Evolutionary conservation across 148 eudicot species (phyloP), one percentile per base, ranked within the genome.

Genomic region (Spergularia marina): DNA sequence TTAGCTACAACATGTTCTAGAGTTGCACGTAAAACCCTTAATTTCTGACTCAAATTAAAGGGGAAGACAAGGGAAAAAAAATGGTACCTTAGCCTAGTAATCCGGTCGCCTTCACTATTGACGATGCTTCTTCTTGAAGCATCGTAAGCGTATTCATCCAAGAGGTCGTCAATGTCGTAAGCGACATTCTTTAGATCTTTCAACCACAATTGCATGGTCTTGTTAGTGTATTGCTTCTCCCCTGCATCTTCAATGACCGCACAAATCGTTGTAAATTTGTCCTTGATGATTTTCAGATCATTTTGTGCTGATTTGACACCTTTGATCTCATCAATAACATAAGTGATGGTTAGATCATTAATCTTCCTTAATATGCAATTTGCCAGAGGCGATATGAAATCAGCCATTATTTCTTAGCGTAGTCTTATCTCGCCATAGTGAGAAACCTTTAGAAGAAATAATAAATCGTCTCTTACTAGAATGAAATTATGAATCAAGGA

Each of bases 1-100:
- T 61, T 53, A 6, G 12, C 49, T 0, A 55, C 84, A 47, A 75
- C 52, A 56, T 68, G 62, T 16, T 75, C 80, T 16, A 83, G 44
- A 34, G 23, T 30, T 9, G 52, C 56, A n/a, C 16, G 41, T 9
- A 80, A 60, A 16, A 64, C 72, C 68, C 64, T 77, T 12, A 83
- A 41, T 36, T 70, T 77, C 30, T 13, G 74, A 73, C 70, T 34
- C 66, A 82, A 7, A 16, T 55, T 11, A 63, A 49, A 51, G 20
- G 21, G 53, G 7, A 40, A 70, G 51, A 53, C 10, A 3, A 74
- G 55, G 66, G 71, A 78, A 40, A 79, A 30, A 73, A 79, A 30
- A 73, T 15, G 56, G 77, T 79, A 79, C 65, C 77, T 66, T 23
- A 73, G 44, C 49, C 44, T 57, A 21, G 51, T 40, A 10, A 40